phyloP scores from a whole-genome alignment of 768 basidiomycete species.

The Mycena rebaudengoi region DNA sequence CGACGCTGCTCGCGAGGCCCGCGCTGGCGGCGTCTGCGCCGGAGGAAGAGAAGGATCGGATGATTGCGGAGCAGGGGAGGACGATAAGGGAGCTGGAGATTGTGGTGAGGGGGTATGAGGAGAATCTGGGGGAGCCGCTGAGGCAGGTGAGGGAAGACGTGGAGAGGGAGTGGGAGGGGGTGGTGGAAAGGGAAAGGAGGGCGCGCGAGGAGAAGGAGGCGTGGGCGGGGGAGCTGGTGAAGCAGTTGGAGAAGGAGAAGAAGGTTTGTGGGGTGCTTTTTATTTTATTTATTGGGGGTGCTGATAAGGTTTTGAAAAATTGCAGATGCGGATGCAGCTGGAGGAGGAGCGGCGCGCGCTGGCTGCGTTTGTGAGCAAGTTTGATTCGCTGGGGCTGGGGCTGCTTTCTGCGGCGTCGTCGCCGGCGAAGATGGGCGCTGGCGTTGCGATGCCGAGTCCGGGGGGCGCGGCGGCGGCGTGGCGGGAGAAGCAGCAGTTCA shows the following conservation, averaged over 20 bases:
- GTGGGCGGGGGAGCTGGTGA: slow-evolving; percentile 80
- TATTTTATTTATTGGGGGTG: not conserved
- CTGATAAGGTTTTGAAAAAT: not conserved
- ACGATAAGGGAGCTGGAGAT: slow-evolving; percentile 83
- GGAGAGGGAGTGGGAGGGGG: slow-evolving; percentile 74
- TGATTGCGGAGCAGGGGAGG: slow-evolving; percentile 77
- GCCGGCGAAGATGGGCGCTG: slow-evolving; percentile 53
- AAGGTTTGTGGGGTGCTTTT: slow-evolving; percentile 50
- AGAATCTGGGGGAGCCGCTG: slow-evolving; percentile 74
- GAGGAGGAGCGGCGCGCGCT: slow-evolving; percentile 84
- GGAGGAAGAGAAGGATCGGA: slow-evolving; percentile 76
- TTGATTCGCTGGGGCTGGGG: slow-evolving; percentile 75
- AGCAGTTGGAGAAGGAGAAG: slow-evolving; percentile 82
- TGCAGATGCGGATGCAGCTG: slow-evolving; percentile 64
- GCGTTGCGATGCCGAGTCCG: slow-evolving; percentile 59
- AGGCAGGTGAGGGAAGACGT: slow-evolving; percentile 75
- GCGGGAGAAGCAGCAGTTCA: slow-evolving; percentile 37
- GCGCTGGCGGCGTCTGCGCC: slow-evolving; percentile 70
- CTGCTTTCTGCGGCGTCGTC: slow-evolving; percentile 39
- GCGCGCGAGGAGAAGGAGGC: slow-evolving; percentile 73
- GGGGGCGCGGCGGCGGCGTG: slow-evolving; percentile 60
- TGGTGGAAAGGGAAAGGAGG: slow-evolving; percentile 64
- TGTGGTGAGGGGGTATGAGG: slow-evolving; percentile 73
- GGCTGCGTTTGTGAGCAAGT: slow-evolving; percentile 82
- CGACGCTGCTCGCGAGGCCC: slow-evolving; percentile 76